Conservation (phyloP, 495 filamentous ascomycete species). For the Trichoderma asperelloides region DNA sequence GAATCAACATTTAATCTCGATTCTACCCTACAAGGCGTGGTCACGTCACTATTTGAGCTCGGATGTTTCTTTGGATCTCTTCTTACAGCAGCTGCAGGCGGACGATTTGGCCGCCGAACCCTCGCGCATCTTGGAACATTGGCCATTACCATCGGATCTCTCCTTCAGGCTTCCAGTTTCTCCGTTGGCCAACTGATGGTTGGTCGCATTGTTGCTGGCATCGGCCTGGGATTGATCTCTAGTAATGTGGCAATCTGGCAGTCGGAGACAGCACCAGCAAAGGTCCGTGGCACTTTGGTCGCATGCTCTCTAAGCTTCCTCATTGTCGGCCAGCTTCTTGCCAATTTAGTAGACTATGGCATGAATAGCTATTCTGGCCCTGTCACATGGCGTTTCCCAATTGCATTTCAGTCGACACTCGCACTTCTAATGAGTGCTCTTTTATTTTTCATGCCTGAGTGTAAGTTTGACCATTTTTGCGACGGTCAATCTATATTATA, state of each 20-base stretch:
- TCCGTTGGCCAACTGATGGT: slow-evolving; percentile 46
- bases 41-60: background rate
- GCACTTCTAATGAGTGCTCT: slow-evolving; percentile 50
- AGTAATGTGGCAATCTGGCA: slow-evolving; percentile 56
- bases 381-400: slow-evolving; percentile 64
- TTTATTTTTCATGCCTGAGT: slow-evolving; percentile 45
- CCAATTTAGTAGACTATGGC: slow-evolving; percentile 57
- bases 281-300: slow-evolving; percentile 62
- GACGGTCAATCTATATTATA: background rate
- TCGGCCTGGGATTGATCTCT: slow-evolving; percentile 45
- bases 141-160: background rate
- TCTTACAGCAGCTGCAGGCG: background rate
- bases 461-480: background rate
- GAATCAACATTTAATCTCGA: background rate
- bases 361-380: slow-evolving; percentile 51
- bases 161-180: slow-evolving; percentile 2
- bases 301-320: slow-evolving; percentile 74
- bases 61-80: slow-evolving; percentile 2
- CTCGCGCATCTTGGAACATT: background rate
- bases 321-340: slow-evolving; percentile 60
- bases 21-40: background rate
- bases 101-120: background rate
- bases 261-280: slow-evolving; percentile 56
- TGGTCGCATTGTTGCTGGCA: slow-evolving; percentile 54
- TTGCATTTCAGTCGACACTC: slow-evolving; percentile 57